Evolutionary conservation across 257 asterid species (phyloP), one percentile per base, ranked within the genome.

Genomic region (Haberlea rhodopensis): DNA sequence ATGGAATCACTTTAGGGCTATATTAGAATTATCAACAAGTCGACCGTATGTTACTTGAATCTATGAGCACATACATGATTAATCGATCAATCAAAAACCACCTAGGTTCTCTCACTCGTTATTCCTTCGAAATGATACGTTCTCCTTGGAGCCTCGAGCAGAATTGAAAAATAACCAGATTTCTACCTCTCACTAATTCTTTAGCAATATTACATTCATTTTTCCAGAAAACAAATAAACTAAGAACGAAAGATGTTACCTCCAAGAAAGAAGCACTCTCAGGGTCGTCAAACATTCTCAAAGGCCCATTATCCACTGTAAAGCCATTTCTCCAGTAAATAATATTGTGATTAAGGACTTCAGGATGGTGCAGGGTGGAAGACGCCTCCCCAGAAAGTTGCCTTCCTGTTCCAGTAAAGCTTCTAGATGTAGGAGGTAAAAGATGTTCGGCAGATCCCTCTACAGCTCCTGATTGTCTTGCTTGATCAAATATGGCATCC

Each of bases 321-420:
- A 88, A 90, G 16, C 97, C 97, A 76, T 90, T 84, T 34, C 86
- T 81, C 94, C 95, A 90, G 45, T 86, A 81, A 49, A 77, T 74
- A 65, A 90, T 88, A 63, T 27, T 70, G 77, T 82, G 94, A 26
- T 28, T 77, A 18, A 82, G 77, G 69, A 31, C 56, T 62, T 79
- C 85, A 76, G 92, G 87, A 31, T 24, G 87, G 78, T 78, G 85
- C 57, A 84, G 81, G 58, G 84, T 73, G 18, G 88, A 63, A 1
- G 87, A 60, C 24, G 71, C 76, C 66, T 84, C 95, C 29, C 96
- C 95, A 2, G 91, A 84, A 34, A 85, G 90, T 68, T 85, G 79
- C 76, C 96, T 82, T 43, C 77, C 86, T 32, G 95, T 84, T 56
- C 97, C 97, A 63, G 83, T 56, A 78, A 90, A 90, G 65, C 85